phyloP scores from a whole-genome alignment of 2,329 filamentous ascomycete species.

The Xylaria hypoxylon region DNA sequence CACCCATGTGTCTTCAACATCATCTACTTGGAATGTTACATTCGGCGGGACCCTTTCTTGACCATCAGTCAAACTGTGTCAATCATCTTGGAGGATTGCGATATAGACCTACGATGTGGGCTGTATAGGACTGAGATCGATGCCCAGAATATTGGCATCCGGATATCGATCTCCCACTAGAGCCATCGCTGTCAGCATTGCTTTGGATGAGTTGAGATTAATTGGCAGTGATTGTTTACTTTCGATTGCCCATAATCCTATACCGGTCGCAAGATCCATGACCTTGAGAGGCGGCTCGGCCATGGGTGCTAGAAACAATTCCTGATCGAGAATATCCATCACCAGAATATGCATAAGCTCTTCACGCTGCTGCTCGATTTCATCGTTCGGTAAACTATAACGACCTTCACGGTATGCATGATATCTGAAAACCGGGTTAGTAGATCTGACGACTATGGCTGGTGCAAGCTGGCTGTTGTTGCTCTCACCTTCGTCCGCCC shows the following conservation, averaged over 20 bases:
- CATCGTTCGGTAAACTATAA: constrained; percentile 56
- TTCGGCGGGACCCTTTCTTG: constrained; percentile 42
- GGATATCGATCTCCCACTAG: constrained; percentile 43
- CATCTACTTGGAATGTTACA: constrained; percentile 44
- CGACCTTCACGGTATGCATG: constrained; percentile 52
- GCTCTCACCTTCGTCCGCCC: constrained; percentile 41
- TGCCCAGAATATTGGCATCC: constrained; percentile 38
- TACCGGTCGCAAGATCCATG: constrained; percentile 41
- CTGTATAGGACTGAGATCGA: constrained; percentile 45
- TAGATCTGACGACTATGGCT: constrained; percentile 6
- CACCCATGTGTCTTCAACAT: constrained; percentile 44
- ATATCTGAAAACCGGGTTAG: constrained; percentile 46
- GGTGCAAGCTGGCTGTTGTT: background rate
- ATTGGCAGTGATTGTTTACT: constrained; percentile 26
- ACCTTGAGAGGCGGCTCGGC: constrained; percentile 37
- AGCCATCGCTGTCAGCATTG: constrained; percentile 28
- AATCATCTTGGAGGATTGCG: constrained; percentile 9
- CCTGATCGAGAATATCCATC: constrained; percentile 50
- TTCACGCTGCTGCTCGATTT: constrained; percentile 56
- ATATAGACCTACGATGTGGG: constrained; percentile 40
- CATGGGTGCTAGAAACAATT: constrained; percentile 41
- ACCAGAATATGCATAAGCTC: constrained; percentile 56
- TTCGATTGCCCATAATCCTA: constrained; percentile 41
- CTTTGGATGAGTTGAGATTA: background rate
- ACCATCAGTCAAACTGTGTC: constrained; percentile 23